Base-by-base conservation (phyloP, 192 early-diverging fungal species). In the Thamnidium elegans region DNA sequence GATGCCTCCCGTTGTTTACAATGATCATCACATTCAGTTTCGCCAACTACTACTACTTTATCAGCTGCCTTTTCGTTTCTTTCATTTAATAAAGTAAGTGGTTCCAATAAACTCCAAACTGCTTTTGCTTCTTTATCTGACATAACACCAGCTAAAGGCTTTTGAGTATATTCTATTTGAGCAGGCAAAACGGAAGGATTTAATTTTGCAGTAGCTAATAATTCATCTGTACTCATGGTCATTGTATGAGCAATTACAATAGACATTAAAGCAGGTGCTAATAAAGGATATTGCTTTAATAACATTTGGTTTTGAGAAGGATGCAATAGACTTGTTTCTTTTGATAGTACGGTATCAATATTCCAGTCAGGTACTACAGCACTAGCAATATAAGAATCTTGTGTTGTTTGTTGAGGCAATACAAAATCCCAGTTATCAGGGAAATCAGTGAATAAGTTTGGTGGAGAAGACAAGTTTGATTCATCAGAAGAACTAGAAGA, bases 211-310 rank as follows among this genome's bases (percentile, higher is more conserved):
- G 36, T 63, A 19, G 46, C 47, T 39, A 63, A 19, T 14, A 69
- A 34, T 7, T 69, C 60, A 31, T 48, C 26, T 15, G 67, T 63
- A 14, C 50, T 63, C 65, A 72, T 63, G 15, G 31, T 51, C 60
- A 72, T 58, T 0, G 71, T 63, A 58, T 72, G 71, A 9, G 34
- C 43, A 43, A 72, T 34, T 4, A 72, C 61, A 32, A 72, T 67
- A n/a, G 71, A 72, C 65, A 72, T 67, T 21, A 72, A 59, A 4
- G 71, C 65, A 26, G 66, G 71, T 14, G 53, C 66, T 31, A 72
- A 48, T 3, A 72, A 39, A 20, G 71, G 71, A n/a, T 67, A 72
- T 20, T 50, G 60, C 0, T 58, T 48, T 43, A 72, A 67, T 0
- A 67, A 31, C 30, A 42, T 31, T n/a, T 30, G 45, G 50, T 50